Percentiles rank a stretch among this genome's conserved stretches.
These are phyloP conservation scores for Cadophora gregata DNA, from an alignment of 2,329 filamentous ascomycete genomes.

Conservation along the genomic window DNA sequence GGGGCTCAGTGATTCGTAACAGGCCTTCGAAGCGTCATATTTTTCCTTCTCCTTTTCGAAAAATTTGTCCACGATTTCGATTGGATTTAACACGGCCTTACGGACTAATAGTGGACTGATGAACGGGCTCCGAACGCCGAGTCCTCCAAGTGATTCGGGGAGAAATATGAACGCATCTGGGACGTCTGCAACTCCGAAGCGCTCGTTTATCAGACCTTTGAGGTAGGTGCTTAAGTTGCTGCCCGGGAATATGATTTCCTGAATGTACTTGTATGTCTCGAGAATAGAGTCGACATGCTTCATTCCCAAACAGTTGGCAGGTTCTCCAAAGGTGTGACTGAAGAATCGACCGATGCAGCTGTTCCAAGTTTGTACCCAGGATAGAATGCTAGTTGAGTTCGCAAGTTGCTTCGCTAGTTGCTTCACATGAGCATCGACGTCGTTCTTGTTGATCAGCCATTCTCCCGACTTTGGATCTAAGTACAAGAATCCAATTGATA, in stretches of 20 bases:
- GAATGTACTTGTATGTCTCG: constrained; percentile 56
- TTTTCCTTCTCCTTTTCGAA: constrained; percentile 43
- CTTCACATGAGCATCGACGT: constrained; percentile 59
- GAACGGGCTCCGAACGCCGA: constrained; percentile 48
- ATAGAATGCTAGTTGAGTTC: constrained; percentile 58
- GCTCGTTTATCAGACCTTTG: constrained; percentile 53
- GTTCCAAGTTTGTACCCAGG: constrained; percentile 65
- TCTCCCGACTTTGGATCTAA: constrained; percentile 55
- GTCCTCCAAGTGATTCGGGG: constrained; percentile 46
- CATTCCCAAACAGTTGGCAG: constrained; percentile 58
- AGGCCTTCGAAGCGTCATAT: constrained; percentile 44
- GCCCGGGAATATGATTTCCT: constrained; percentile 53
- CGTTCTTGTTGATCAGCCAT: constrained; percentile 54
- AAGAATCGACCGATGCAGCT: constrained; percentile 62
- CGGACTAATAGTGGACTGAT: constrained; percentile 43
- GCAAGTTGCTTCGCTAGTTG: constrained; percentile 60
- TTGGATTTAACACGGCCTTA: constrained; percentile 32
- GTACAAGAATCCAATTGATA: constrained; percentile 62
- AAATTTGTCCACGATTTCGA: constrained; percentile 35
- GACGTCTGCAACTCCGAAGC: constrained; percentile 50
- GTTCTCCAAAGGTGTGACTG: constrained; percentile 59
- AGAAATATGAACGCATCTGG: constrained; percentile 49
- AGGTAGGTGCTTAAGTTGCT: constrained; percentile 52
- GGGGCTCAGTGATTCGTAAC: constrained; percentile 39
- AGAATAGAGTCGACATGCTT: constrained; percentile 60